These are phyloP conservation scores for Eucommia ulmoides DNA, from an alignment of 257 asterid species.

Conservation along the genomic window DNA sequence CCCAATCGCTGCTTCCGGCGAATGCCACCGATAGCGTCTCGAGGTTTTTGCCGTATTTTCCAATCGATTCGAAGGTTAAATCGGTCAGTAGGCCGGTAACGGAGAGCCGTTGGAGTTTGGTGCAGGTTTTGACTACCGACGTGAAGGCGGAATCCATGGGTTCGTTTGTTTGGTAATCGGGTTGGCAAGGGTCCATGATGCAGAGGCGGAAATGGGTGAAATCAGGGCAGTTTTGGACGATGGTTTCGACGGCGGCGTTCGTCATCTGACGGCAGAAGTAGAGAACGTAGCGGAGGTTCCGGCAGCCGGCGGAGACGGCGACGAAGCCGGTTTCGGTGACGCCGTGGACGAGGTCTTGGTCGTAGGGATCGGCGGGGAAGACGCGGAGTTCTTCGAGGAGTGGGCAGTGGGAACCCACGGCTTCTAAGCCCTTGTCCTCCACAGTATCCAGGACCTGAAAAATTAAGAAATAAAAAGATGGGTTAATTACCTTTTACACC, in stretches of 20 bases:
- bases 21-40: constrained; percentile 77
- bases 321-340: constrained; percentile 78
- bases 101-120: constrained; percentile 63
- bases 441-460: constrained; percentile 56
- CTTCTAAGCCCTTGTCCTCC: constrained; percentile 56
- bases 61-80: constrained; percentile 60
- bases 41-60: constrained; percentile 76
- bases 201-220: constrained; percentile 54
- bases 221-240: constrained; percentile 76
- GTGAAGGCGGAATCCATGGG: constrained; percentile 89
- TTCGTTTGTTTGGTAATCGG: constrained; percentile 57
- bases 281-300: constrained; percentile 54
- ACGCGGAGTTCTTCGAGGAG: constrained; percentile 67
- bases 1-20: constrained; percentile 74
- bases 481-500: no score
- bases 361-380: constrained; percentile 43
- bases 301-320: constrained; percentile 77
- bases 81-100: constrained; percentile 69
- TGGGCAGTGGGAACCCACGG: constrained; percentile 58
- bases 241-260: constrained; percentile 66
- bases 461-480: neutral
- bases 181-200: constrained; percentile 46
- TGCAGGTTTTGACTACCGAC: constrained; percentile 69
- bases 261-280: constrained; percentile 79
- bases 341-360: constrained; percentile 31